Base-by-base conservation (phyloP, 202 grass and related monocot genomes). In the Elaeis oleifera region DNA sequence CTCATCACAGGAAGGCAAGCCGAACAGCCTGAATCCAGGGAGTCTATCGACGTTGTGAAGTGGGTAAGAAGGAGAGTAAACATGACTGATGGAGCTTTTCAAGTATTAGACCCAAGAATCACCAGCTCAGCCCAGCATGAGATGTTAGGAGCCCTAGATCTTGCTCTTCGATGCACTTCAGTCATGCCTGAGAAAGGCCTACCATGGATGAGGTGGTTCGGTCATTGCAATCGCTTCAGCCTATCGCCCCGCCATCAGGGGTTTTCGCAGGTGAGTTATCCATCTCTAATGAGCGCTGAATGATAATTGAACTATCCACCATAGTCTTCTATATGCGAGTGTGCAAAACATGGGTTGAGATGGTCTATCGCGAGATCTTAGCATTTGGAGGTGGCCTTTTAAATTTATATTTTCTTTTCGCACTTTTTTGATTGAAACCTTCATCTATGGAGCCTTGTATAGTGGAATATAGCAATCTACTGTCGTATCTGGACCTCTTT, bases 21-120 rank as follows among this genome's bases (percentile, higher is more conserved):
- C 0, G 78, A 85, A 62, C 84, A 77, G 53, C 89, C 76, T 2
- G 69, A 73, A 13, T 76, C 78, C 3, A 54, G 68, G 56, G 75
- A 75, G 22, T 58, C 76, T 20, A n/a, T 82, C 5, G 81, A 89
- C 60, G 74, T 89, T 20, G 76, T 95, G 57, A 77, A 63, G 70
- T 85, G 81, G 61, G 81, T 89, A 64, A 71, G 89, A 56, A 73
- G 84, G 76, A 75, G 80, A 53, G 64, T 78, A 23, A 89, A 95
- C 61, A 51, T 89, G 60, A 54, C 66, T 0, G 54, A 70, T 25
- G 88, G 88, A 17, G 23, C 59, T 18, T 27, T 53, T 0, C 78
- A 78, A 80, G 74, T 89, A 54, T 70, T 95, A 0, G 89, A 95
- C 50, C 50, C 81, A 6, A 72, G 19, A 50, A 66, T 89, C 64